These are phyloP conservation scores for Salvia rosmarinus DNA, from an alignment of 257 asterid species.

Conservation along the genomic window DNA sequence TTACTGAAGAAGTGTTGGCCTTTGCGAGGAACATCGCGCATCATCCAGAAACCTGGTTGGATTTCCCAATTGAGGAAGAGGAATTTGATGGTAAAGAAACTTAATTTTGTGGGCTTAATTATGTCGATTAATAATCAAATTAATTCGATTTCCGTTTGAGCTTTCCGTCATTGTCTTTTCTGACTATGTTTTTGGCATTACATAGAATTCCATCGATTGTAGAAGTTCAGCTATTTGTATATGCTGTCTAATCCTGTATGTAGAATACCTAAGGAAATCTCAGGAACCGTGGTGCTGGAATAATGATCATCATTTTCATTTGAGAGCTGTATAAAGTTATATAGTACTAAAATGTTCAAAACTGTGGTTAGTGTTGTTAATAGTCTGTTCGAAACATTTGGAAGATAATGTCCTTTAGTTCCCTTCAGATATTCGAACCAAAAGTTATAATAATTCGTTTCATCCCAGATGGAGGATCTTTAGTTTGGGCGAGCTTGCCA, in stretches of 20 bases:
- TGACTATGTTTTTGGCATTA: slow-evolving; percentile 24
- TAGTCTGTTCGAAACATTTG: background rate
- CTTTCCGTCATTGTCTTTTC: slow-evolving; percentile 15
- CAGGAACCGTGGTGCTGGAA: background rate
- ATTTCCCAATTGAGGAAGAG: slow-evolving; percentile 92
- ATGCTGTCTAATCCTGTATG: slow-evolving; percentile 3
- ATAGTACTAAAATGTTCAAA: background rate
- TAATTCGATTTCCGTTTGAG: background rate
- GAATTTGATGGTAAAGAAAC: slow-evolving; percentile 69
- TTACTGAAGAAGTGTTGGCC: slow-evolving; percentile 84
- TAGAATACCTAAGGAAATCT: slow-evolving; percentile 4
- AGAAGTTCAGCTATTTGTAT: background rate
- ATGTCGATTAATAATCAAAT: background rate
- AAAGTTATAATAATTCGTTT: background rate
- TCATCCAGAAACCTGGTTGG: slow-evolving; percentile 99
- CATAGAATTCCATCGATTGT: slow-evolving; percentile 27
- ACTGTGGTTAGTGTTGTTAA: background rate
- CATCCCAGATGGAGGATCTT: slow-evolving; percentile 8
- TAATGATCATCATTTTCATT: background rate
- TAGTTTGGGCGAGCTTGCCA: slow-evolving; percentile 12
- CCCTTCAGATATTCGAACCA: background rate
- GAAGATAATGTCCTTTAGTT: background rate
- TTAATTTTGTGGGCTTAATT: slow-evolving; percentile 10
- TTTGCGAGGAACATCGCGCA: slow-evolving; percentile 90
- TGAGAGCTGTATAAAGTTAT: background rate